Evolutionary conservation across 2,329 filamentous ascomycete species (phyloP), one percentile per base, ranked within the genome.

Genomic region (Fonsecaea multimorphosa): DNA sequence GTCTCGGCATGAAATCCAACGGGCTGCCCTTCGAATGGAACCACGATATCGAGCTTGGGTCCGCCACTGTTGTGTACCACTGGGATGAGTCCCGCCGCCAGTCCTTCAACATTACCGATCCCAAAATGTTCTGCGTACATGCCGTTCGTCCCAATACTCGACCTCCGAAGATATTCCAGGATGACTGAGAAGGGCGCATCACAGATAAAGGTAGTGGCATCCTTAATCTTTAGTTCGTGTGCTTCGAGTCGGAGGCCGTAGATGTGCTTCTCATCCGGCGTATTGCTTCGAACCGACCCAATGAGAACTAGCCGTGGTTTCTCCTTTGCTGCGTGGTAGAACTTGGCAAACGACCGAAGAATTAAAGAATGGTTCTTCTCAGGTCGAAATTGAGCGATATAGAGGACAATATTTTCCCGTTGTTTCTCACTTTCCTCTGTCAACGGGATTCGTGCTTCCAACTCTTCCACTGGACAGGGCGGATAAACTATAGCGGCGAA

Each of bases 51-150:
- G 68, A 92, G 79, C 78, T 95, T 97, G 1, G 95, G 95, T 0
- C 95, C 95, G 8, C 94, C 95, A 58, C 91, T 95, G 77, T 97
- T 84, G 74, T 99, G 95, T 8, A 98, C 95, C 0, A 99, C 93
- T 4, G 90, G 89, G 64, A 99, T 93, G 64, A 99, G 82, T 0
- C 95, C 95, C 0, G 95, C 95, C 3, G 95, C 95, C 76, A 98
- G 93, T 76, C 98, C 99, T 81, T 99, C 95, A 46, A 99, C 95
- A 16, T 98, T 93, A 1, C 95, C 95, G 65, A 99, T 99, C 24
- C 95, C 95, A 76, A 99, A 99, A 78, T 99, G 95, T 80, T 99
- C 95, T 76, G 97, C 98, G 94, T 95, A 99, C 95, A 99, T 99
- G 74, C 91, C 92, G 73, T 99, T 99, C 32, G 96, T 93, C 57